Percentiles rank a stretch among this genome's conserved stretches.
phyloP scores from a whole-genome alignment of 164 flowering plant species.

The Liquidambar formosana region DNA sequence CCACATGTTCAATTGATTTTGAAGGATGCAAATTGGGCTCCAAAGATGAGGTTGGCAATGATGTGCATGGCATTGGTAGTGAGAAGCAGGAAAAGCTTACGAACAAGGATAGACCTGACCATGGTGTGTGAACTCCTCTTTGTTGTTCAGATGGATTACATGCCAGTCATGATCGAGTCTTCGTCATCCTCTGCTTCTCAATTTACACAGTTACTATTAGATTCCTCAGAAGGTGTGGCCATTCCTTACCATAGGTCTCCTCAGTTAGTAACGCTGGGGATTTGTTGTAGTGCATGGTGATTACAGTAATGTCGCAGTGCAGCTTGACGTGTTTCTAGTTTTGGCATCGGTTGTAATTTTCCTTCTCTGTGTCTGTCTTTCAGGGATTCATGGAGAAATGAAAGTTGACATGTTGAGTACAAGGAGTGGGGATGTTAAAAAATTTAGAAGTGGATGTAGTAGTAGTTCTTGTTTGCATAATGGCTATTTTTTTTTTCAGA shows the following conservation, averaged over 20 bases:
- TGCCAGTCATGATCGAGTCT: conserved; percentile 67
- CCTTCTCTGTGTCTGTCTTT: not conserved
- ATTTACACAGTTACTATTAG: conserved; percentile 31
- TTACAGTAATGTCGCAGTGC: not conserved
- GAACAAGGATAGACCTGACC: conserved; percentile 81
- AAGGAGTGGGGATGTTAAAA: conserved; percentile 45
- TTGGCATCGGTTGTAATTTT: not conserved
- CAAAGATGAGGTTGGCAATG: conserved; percentile 48
- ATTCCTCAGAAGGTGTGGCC: conserved; percentile 52
- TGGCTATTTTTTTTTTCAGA: conserved; percentile 30
- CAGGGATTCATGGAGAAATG: conserved; percentile 36
- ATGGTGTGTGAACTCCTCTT: conserved; percentile 80
- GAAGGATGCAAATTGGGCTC: conserved; percentile 46
- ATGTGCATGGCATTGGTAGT: conserved; percentile 33
- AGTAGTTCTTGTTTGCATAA: conserved; percentile 40
- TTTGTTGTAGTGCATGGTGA: not conserved
- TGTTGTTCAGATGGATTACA: conserved; percentile 71
- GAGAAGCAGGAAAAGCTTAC: conserved; percentile 72
- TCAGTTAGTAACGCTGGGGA: not conserved
- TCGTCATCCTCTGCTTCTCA: conserved; percentile 50
- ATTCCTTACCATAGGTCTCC: conserved; percentile 1
- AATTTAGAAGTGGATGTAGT: conserved; percentile 48
- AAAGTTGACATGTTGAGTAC: conserved; percentile 37
- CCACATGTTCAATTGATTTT: conserved; percentile 29
- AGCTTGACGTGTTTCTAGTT: not conserved